These are phyloP conservation scores for Lachancea lanzarotensis DNA, from an alignment of 805 yeast species.

Conservation along the genomic window DNA sequence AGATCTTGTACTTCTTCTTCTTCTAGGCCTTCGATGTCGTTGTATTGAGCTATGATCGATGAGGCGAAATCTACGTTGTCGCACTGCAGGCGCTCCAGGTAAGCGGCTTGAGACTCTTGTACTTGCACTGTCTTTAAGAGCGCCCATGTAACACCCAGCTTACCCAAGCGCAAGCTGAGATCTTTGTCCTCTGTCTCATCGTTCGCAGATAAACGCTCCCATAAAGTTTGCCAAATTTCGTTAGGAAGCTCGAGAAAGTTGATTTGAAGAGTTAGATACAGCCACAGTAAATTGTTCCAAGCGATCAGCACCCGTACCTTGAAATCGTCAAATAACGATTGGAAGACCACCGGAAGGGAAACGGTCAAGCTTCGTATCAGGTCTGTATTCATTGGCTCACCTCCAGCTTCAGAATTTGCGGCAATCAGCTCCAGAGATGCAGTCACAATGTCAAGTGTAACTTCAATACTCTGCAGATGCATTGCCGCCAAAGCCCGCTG, in stretches of 20 bases:
- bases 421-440: slow-evolving; percentile 59
- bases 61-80: slow-evolving; percentile 27
- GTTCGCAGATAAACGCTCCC: slow-evolving; percentile 11
- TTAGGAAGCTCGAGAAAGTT: slow-evolving; percentile 21
- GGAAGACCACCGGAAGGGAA: slow-evolving; percentile 33
- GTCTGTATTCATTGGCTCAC: slow-evolving; percentile 10
- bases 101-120: slow-evolving; percentile 9
- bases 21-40: slow-evolving; percentile 16
- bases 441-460: slow-evolving; percentile 68
- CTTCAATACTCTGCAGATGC: slow-evolving; percentile 58
- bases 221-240: slow-evolving; percentile 14
- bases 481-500: slow-evolving; percentile 42
- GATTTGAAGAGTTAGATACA: slow-evolving; percentile 21
- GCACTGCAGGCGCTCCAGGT: slow-evolving; percentile 15
- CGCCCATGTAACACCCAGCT: slow-evolving; percentile 43
- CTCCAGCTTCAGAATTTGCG: slow-evolving; percentile 16
- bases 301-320: slow-evolving; percentile 53
- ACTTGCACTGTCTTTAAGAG: slow-evolving; percentile 27
- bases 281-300: slow-evolving; percentile 67
- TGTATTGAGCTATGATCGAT: slow-evolving; percentile 18
- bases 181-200: slow-evolving; percentile 17
- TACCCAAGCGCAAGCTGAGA: slow-evolving; percentile 30
- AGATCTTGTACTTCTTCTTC: slow-evolving; percentile 34
- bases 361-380: slow-evolving; percentile 15
- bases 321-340: slow-evolving; percentile 42